A percentile compares a stretch with the other conserved stretches of the same genome.
These are phyloP conservation scores for Lophiotrema nucula DNA, from an alignment of 495 filamentous ascomycete species.

Conservation along the genomic window DNA sequence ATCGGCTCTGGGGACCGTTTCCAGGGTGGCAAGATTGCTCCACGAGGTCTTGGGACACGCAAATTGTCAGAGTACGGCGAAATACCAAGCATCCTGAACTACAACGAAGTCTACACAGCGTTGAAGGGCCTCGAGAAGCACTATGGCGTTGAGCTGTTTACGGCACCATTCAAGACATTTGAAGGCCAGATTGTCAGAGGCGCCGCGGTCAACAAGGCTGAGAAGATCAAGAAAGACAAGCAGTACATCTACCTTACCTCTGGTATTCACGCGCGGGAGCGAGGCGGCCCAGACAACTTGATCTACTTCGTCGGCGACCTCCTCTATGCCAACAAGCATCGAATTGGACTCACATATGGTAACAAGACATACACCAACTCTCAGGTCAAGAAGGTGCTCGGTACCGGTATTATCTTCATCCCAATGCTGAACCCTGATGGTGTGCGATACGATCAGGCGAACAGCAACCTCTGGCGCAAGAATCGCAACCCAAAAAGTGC, in stretches of 20 bases:
- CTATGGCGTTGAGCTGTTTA: slow-evolving; percentile 38
- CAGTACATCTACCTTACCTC: slow-evolving; percentile 41
- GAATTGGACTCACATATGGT: slow-evolving; percentile 44
- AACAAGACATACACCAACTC: slow-evolving; percentile 42
- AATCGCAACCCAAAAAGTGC: slow-evolving; percentile 51
- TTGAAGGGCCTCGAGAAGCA: slow-evolving; percentile 38
- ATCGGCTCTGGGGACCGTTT: slow-evolving; percentile 41
- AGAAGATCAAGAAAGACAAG: slow-evolving; percentile 27
- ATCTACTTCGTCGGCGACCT: slow-evolving; percentile 44
- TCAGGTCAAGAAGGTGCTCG: slow-evolving; percentile 41
- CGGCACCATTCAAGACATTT: slow-evolving; percentile 39
- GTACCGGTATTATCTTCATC: slow-evolving; percentile 49
- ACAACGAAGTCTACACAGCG: slow-evolving; percentile 40
- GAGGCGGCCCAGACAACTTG: slow-evolving; percentile 39
- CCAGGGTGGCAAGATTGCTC: slow-evolving; percentile 32
- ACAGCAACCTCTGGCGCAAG: slow-evolving; percentile 60
- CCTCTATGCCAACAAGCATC: slow-evolving; percentile 41
- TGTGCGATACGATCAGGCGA: slow-evolving; percentile 60
- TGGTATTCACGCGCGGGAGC: slow-evolving; percentile 43
- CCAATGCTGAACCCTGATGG: slow-evolving; percentile 64
- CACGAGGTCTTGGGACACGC: slow-evolving; percentile 35
- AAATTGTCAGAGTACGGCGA: neutral
- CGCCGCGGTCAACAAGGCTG: slow-evolving; percentile 36
- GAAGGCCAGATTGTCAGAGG: slow-evolving; percentile 25
- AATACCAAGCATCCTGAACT: slow-evolving; percentile 36